A percentile compares a stretch with the other conserved stretches of the same genome.
phyloP scores from a whole-genome alignment of 371 early-diverging fungal species.

The Entomophthora muscae region DNA sequence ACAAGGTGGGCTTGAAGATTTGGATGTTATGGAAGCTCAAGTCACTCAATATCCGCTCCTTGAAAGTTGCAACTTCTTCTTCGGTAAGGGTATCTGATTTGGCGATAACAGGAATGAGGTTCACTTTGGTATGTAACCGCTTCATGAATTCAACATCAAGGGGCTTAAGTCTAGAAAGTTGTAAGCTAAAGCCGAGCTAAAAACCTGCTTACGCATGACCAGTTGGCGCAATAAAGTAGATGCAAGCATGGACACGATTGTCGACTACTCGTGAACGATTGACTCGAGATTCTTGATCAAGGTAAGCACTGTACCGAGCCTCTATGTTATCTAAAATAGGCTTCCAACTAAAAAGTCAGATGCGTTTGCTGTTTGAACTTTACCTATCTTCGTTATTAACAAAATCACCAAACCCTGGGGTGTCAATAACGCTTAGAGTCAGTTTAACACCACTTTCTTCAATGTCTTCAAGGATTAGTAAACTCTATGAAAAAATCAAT shows the following conservation, averaged over 20 bases:
- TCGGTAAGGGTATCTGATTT: slow-evolving; percentile 95
- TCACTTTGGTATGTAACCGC: slow-evolving; percentile 79
- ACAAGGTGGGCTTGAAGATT: slow-evolving; percentile 79
- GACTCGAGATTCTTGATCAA: slow-evolving; percentile 83
- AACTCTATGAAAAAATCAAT: neutral
- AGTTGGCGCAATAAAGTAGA: slow-evolving; percentile 95
- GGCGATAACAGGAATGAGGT: slow-evolving; percentile 96
- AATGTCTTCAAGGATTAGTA: slow-evolving; percentile 21
- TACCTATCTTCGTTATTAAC: slow-evolving; percentile 88
- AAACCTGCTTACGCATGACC: slow-evolving; percentile 50
- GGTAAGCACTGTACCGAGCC: slow-evolving; percentile 82
- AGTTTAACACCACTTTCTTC: slow-evolving; percentile 82
- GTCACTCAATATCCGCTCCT: slow-evolving; percentile 81
- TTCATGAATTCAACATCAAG: slow-evolving; percentile 94
- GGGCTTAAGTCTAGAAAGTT: slow-evolving; percentile 44
- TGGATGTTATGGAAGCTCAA: slow-evolving; percentile 84
- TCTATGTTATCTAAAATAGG: slow-evolving; percentile 93
- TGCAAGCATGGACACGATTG: slow-evolving; percentile 89
- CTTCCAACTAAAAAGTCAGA: slow-evolving; percentile 46
- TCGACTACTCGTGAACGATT: slow-evolving; percentile 78
- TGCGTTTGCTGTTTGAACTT: neutral
- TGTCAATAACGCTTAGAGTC: slow-evolving; percentile 85
- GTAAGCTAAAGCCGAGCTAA: slow-evolving; percentile 9
- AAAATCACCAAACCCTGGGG: slow-evolving; percentile 89
- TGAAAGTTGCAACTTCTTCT: slow-evolving; percentile 84